These are phyloP conservation scores for Priceomyces medius DNA, from an alignment of 805 yeast species.

Conservation along the genomic window DNA sequence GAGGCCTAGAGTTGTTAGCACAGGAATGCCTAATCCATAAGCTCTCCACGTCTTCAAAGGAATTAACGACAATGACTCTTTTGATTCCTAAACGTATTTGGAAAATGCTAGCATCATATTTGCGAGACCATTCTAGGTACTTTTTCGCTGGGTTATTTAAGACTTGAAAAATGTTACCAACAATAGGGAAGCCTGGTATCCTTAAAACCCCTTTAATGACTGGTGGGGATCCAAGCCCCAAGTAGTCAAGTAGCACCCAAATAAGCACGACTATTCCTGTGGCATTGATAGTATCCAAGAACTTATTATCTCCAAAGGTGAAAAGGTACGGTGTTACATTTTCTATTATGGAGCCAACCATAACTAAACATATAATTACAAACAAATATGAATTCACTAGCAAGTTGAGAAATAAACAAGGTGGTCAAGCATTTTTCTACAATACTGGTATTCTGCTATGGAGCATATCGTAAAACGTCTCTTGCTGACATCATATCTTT, in stretches of 20 bases:
- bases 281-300: slow-evolving; percentile 1
- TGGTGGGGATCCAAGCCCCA: slow-evolving; percentile 20
- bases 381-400: neutral
- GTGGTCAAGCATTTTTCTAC: neutral
- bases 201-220: slow-evolving; percentile 38
- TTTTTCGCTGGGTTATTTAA: slow-evolving; percentile 48
- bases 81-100: slow-evolving; percentile 62
- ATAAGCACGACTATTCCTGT: neutral
- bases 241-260: slow-evolving; percentile 11
- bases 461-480: neutral
- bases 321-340: neutral
- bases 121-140: slow-evolving; percentile 45
- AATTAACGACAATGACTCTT: slow-evolving; percentile 64
- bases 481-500: neutral
- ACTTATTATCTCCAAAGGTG: slow-evolving; percentile 4
- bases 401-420: neutral
- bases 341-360: neutral
- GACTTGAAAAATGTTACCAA: slow-evolving; percentile 51
- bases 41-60: slow-evolving; percentile 50
- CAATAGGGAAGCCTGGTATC: slow-evolving; percentile 49
- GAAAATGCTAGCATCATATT: slow-evolving; percentile 45
- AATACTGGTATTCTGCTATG: neutral
- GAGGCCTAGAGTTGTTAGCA: slow-evolving; percentile 67
- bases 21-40: slow-evolving; percentile 51
- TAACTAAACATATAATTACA: neutral